phyloP scores from a whole-genome alignment of 345 rosid species.

The Citrus reticulata region DNA sequence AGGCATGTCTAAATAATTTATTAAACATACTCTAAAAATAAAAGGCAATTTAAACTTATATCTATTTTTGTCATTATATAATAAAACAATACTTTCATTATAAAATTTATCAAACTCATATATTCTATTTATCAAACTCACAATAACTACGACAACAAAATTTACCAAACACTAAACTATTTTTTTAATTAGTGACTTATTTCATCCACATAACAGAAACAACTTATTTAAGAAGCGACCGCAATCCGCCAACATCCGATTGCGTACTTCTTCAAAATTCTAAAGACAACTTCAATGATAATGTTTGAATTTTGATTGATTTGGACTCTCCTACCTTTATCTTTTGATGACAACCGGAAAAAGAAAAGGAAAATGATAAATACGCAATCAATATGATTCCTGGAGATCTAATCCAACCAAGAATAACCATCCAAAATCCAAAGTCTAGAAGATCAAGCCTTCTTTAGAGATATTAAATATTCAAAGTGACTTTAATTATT shows the following conservation, averaged over 20 bases:
- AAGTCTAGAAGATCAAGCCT: background rate
- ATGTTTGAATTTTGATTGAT: background rate
- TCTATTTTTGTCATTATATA: no score
- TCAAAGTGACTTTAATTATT: background rate
- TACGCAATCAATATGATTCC: no score
- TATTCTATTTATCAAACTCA: fast-evolving
- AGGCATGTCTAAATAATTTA: no score
- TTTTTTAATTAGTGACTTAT: no score
- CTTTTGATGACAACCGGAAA: background rate
- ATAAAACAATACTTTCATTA: no score
- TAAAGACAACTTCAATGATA: background rate
- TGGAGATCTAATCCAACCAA: background rate
- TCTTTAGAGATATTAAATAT: background rate
- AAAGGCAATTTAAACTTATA: no score
- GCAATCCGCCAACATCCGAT: no score
- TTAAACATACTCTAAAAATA: no score
- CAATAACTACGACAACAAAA: fast-evolving
- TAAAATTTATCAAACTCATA: no score
- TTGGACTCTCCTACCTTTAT: background rate
- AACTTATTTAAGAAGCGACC: no score
- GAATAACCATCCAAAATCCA: background rate
- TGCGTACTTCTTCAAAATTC: background rate
- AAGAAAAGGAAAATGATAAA: background rate
- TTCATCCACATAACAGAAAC: no score
- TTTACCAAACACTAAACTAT: fast-evolving